phyloP scores from a whole-genome alignment of 768 basidiomycete species.

The Leccinellum rugosiceps region DNA sequence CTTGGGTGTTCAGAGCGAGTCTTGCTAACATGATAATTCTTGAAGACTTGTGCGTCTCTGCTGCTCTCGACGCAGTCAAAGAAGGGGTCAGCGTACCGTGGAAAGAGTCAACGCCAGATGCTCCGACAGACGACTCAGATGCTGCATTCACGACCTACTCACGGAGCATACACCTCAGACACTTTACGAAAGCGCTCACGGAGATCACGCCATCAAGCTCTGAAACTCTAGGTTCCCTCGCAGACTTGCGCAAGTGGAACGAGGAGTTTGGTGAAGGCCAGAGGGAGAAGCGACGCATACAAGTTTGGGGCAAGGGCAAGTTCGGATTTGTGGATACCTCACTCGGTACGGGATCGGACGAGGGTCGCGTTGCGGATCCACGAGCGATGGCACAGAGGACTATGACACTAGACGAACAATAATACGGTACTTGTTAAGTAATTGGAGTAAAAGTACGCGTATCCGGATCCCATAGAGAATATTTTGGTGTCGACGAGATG shows the following conservation, averaged over 20 bases:
- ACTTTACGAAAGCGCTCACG: conserved; percentile 81
- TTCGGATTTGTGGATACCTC: conserved; percentile 76
- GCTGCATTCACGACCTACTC: conserved; percentile 7
- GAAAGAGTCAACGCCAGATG: conserved; percentile 31
- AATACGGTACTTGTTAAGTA: conserved; percentile 17
- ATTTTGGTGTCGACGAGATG: neutral
- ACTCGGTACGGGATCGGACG: conserved; percentile 32
- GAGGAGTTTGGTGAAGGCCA: conserved; percentile 91
- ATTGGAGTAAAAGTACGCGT: conserved; percentile 11
- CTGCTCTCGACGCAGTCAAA: conserved; percentile 89
- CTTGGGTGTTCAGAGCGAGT: neutral
- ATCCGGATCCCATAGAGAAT: conserved; percentile 7
- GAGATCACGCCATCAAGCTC: conserved; percentile 91
- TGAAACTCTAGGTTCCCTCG: conserved; percentile 71
- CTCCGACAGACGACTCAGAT: neutral
- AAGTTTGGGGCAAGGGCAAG: conserved; percentile 82
- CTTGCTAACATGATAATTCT: conserved; percentile 6
- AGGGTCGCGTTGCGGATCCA: conserved; percentile 40
- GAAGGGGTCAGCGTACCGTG: conserved; percentile 81
- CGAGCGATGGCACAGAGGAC: conserved; percentile 11
- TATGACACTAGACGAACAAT: conserved; percentile 26
- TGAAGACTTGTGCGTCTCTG: conserved; percentile 87
- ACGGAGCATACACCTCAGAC: conserved; percentile 50
- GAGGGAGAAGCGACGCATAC: conserved; percentile 58
- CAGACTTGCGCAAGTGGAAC: conserved; percentile 84